These are phyloP conservation scores for Themeda triandra DNA, from an alignment of 176 grass and related monocot genomes.

Conservation along the genomic window DNA sequence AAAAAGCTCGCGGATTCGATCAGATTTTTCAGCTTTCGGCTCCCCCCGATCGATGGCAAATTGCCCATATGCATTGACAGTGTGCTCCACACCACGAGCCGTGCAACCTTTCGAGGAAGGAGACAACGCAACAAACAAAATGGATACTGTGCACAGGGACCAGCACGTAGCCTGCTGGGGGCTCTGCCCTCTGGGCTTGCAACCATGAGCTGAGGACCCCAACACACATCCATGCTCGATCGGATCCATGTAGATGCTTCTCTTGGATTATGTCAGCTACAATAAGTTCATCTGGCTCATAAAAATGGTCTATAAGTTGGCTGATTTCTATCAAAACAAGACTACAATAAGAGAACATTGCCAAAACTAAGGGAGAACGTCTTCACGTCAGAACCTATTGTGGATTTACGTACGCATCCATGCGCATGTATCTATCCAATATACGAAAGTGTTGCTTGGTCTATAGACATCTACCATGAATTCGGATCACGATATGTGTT, in stretches of 20 bases:
- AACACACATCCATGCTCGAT: background rate
- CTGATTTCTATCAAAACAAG: too few relatives aligned
- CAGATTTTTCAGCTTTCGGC: background rate
- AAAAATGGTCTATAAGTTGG: too few relatives aligned
- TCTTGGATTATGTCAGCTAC: too few relatives aligned
- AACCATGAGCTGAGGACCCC: background rate
- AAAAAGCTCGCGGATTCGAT: background rate
- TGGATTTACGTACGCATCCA: too few relatives aligned
- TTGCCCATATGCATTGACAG: background rate
- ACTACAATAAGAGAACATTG: too few relatives aligned
- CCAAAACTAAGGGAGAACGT: too few relatives aligned
- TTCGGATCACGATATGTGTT: too few relatives aligned
- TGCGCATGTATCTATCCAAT: too few relatives aligned
- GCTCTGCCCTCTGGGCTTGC: background rate
- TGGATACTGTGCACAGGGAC: conserved; percentile 28
- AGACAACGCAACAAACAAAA: conserved; percentile 10
- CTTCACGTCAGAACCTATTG: too few relatives aligned
- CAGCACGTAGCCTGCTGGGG: background rate
- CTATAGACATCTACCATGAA: too few relatives aligned
- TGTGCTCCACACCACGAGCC: background rate
- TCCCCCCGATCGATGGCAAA: background rate
- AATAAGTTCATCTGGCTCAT: too few relatives aligned
- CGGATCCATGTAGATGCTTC: background rate
- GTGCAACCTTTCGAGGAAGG: background rate
- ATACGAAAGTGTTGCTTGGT: too few relatives aligned